Evolutionary conservation across 345 rosid genomes (phyloP).

Genomic region (Euphorbia tirucalli): DNA sequence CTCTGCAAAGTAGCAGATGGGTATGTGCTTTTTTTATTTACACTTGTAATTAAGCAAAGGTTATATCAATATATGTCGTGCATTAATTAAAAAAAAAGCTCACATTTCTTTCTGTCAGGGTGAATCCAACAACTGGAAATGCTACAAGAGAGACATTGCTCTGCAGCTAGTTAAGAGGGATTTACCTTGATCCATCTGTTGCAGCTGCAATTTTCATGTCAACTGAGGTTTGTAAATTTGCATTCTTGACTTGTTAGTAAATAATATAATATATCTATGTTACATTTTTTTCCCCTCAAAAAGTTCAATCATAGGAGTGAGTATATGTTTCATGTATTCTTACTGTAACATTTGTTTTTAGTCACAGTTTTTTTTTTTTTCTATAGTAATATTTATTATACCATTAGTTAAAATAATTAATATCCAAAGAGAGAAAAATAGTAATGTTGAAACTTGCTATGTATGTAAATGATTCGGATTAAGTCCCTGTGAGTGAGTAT

Average conservation of each 20-base stretch:
- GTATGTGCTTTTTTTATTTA: constrained; percentile 44
- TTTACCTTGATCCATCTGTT: neutral
- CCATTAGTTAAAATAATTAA: too few relatives aligned
- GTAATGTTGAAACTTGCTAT: too few relatives aligned
- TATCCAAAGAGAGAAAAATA: too few relatives aligned
- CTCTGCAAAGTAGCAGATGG: constrained; percentile 89
- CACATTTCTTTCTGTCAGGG: constrained; percentile 35
- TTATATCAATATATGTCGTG: neutral
- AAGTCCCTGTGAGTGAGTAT: too few relatives aligned
- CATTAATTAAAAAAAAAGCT: neutral
- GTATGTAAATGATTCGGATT: too few relatives aligned
- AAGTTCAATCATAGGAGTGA: too few relatives aligned
- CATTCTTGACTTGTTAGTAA: neutral
- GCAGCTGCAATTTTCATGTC: constrained; percentile 16
- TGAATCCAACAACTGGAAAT: constrained; percentile 73
- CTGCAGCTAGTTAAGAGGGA: constrained; percentile 47
- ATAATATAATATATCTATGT: too few relatives aligned
- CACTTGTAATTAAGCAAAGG: neutral
- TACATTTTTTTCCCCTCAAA: neutral
- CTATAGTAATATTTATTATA: too few relatives aligned
- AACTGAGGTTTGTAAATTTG: constrained; percentile 20
- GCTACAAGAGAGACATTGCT: constrained; percentile 78
- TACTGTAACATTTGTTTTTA: too few relatives aligned
- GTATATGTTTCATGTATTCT: too few relatives aligned
- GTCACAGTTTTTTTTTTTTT: too few relatives aligned